phyloP scores from a whole-genome alignment of 768 basidiomycete species.

The Brasilioporus rufonigricans region DNA sequence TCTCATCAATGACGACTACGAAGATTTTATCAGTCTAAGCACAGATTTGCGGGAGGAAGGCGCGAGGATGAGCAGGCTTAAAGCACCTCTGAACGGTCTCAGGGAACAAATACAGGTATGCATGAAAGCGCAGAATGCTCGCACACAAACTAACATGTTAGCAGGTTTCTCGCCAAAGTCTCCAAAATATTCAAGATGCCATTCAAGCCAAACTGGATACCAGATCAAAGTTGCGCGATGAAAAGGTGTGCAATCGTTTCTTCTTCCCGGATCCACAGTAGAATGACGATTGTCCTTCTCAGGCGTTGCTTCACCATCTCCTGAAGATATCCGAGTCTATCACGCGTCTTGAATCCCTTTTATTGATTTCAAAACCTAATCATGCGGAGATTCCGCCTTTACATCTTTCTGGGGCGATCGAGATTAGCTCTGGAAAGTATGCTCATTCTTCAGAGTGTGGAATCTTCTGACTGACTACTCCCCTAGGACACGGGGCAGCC shows the following conservation, averaged over 20 bases:
- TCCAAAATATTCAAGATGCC: constrained; percentile 65
- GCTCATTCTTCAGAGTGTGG: background rate
- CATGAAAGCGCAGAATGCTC: constrained; percentile 11
- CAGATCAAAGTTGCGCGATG: constrained; percentile 75
- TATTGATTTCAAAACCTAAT: constrained; percentile 58
- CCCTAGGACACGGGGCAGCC: constrained; percentile 54
- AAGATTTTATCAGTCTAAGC: constrained; percentile 94
- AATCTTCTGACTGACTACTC: constrained; percentile 7
- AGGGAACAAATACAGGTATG: constrained; percentile 68
- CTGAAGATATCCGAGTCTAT: constrained; percentile 93
- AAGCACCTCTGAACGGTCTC: constrained; percentile 62
- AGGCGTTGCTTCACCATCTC: constrained; percentile 84
- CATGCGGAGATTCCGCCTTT: constrained; percentile 30
- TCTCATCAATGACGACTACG: constrained; percentile 97
- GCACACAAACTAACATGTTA: background rate
- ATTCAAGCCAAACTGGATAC: constrained; percentile 78
- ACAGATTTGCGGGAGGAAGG: constrained; percentile 90
- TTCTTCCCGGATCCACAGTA: background rate
- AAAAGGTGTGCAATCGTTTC: constrained; percentile 52
- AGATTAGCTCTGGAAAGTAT: constrained; percentile 39
- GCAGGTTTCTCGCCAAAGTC: constrained; percentile 57
- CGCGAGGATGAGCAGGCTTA: constrained; percentile 62
- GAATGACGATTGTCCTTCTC: constrained; percentile 7
- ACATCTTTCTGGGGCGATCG: constrained; percentile 23
- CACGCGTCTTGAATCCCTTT: constrained; percentile 80